These are phyloP conservation scores for Arabidopsis thaliana DNA, from an alignment of 345 rosid genomes.

Conservation along the genomic window TAIR10.1 NC_003071.7:16872501-16873000, in stretches of 20 bases:
- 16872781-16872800: not conserved
- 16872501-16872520: slow-evolving; percentile 51
- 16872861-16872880: not conserved
- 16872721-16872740: slow-evolving; percentile 9
- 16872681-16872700: slow-evolving; percentile 23
- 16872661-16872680: slow-evolving; percentile 31
- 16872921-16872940: too few relatives aligned
- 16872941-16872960: too few relatives aligned
- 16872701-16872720: slow-evolving; percentile 18
- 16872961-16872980: too few relatives aligned
- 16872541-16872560: slow-evolving; percentile 61
- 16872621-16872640: slow-evolving; percentile 33
- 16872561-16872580: slow-evolving; percentile 55
- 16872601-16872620: slow-evolving; percentile 31
- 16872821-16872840: not conserved
- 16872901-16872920: too few relatives aligned
- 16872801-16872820: not conserved
- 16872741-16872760: slow-evolving; percentile 6
- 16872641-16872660: slow-evolving; percentile 26
- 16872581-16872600: slow-evolving; percentile 25
- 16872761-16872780: not conserved
- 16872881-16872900: slow-evolving; percentile 2
- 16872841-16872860: not conserved
- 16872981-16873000: too few relatives aligned
- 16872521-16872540: slow-evolving; percentile 62